phyloP scores from a whole-genome alignment of 345 rosid species.

The Brassica cretica region DNA sequence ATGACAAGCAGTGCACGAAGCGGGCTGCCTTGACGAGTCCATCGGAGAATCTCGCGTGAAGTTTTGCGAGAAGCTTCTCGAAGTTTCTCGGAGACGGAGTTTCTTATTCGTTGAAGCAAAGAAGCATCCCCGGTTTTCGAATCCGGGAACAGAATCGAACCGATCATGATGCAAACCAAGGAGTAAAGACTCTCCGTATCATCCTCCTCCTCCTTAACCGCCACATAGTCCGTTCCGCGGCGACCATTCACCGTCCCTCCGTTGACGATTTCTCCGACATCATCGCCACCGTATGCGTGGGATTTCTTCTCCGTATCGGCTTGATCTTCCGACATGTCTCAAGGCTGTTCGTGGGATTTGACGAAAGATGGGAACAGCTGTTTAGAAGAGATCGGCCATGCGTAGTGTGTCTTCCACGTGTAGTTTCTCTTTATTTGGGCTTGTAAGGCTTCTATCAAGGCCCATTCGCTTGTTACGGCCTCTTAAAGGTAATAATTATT shows the following conservation, averaged over 20 bases:
- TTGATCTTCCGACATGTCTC: constrained; percentile 27
- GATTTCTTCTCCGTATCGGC: constrained; percentile 17
- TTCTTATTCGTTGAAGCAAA: constrained; percentile 52
- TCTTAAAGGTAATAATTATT: no score
- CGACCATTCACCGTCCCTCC: constrained; percentile 20
- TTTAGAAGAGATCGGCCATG: constrained; percentile 18
- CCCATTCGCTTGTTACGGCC: background rate
- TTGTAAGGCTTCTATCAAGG: background rate
- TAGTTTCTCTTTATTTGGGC: background rate
- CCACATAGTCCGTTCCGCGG: background rate
- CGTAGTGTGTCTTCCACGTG: constrained; percentile 12
- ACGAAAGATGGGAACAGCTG: constrained; percentile 15
- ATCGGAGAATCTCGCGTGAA: constrained; percentile 49
- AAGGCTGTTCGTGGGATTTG: background rate
- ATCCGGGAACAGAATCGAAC: constrained; percentile 55
- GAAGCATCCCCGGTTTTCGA: constrained; percentile 34
- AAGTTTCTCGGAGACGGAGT: constrained; percentile 49
- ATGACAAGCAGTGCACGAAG: constrained; percentile 81
- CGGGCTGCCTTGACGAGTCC: constrained; percentile 80
- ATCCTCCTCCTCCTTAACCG: background rate
- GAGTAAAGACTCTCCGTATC: constrained; percentile 45
- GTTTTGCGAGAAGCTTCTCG: constrained; percentile 57
- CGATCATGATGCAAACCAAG: constrained; percentile 49
- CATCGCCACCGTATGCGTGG: constrained; percentile 22
- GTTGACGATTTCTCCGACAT: constrained; percentile 31